Conservation (phyloP, 148 eudicot species). For the Chenopodium suecicum region DNA sequence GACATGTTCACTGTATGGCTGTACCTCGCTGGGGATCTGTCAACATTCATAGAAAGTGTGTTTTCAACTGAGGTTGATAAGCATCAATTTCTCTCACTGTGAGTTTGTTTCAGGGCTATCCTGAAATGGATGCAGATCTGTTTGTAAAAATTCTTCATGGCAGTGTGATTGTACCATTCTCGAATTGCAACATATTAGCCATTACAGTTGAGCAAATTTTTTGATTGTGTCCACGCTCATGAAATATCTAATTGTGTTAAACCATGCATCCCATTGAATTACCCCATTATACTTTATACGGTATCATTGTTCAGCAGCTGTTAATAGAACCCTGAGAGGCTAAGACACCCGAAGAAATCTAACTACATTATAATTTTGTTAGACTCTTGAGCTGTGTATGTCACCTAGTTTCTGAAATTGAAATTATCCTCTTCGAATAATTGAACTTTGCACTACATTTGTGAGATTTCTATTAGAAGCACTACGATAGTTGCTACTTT, state of each 20-base stretch:
- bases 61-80: slow-evolving; percentile 12
- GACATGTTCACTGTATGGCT: slow-evolving; percentile 13
- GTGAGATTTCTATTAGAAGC: too few relatives aligned
- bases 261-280: too few relatives aligned
- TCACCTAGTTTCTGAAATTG: neutral
- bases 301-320: too few relatives aligned
- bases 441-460: neutral
- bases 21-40: slow-evolving; percentile 13
- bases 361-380: neutral
- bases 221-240: neutral
- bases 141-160: slow-evolving; percentile 7
- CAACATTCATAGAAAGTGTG: slow-evolving; percentile 12
- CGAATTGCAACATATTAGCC: neutral
- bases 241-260: neutral
- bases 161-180: slow-evolving; percentile 10
- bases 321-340: too few relatives aligned
- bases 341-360: neutral
- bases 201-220: slow-evolving; percentile 13
- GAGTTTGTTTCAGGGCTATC: neutral
- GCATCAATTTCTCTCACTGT: neutral
- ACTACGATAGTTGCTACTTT: too few relatives aligned
- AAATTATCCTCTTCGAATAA: neutral
- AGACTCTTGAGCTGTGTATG: neutral
- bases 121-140: slow-evolving; percentile 10
- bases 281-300: too few relatives aligned